phyloP scores from a whole-genome alignment of 805 yeast species.

The Candida sphagnicola region DNA sequence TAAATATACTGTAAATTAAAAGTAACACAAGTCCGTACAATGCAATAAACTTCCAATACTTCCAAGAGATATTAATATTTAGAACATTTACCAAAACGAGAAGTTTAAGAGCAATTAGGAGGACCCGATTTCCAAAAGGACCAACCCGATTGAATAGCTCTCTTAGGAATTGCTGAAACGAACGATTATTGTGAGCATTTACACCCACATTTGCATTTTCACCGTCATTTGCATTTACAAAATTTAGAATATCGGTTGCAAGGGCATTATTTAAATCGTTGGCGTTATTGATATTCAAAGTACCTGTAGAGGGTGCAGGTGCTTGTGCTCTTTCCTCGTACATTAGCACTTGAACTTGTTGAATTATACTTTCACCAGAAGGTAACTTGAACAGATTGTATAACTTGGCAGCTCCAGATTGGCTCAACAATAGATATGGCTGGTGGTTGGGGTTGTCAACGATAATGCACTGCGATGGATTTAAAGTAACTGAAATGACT shows the following conservation, averaged over 20 bases:
- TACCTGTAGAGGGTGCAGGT: no score
- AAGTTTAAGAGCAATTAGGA: conserved; percentile 4
- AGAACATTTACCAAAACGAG: conserved; percentile 5
- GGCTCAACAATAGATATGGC: conserved; percentile 37
- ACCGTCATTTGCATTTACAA: not conserved
- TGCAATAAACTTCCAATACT: conserved; percentile 2
- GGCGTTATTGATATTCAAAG: no score
- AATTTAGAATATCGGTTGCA: not conserved
- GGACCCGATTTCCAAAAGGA: conserved; percentile 4
- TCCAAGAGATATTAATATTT: conserved; percentile 5
- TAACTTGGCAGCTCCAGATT: conserved; percentile 31
- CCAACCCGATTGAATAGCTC: conserved; percentile 1
- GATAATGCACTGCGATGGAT: conserved; percentile 40
- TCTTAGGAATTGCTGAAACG: conserved; percentile 2
- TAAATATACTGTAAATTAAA: conserved; percentile 1
- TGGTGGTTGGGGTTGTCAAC: conserved; percentile 27
- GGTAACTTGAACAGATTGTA: conserved; percentile 9
- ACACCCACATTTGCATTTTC: not conserved
- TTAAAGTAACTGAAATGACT: conserved; percentile 16
- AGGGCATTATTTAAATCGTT: not conserved
- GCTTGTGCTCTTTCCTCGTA: conserved; percentile 7
- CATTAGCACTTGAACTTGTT: conserved; percentile 20
- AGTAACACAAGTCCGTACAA: conserved; percentile 1
- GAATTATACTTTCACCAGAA: conserved; percentile 16
- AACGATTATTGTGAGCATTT: not conserved